Percentiles rank a stretch among this genome's conserved stretches.
Evolutionary conservation across 352 stramenopile species (phyloP).

Genomic region (Phytophthora ohioensis): DNA sequence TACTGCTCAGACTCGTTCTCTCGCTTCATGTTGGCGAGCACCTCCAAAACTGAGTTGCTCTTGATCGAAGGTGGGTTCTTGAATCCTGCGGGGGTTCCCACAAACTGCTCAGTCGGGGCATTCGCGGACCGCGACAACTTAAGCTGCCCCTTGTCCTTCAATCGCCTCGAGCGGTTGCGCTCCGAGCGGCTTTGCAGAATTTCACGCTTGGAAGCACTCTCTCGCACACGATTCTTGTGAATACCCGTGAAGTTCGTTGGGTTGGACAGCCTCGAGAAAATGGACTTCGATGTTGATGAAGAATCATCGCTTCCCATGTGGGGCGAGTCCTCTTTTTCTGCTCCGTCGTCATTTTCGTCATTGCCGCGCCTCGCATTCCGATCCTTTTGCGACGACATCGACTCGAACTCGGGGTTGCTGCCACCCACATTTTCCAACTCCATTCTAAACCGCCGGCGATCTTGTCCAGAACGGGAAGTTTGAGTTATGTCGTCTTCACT

Average conservation of each 20-base stretch:
- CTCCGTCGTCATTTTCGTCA: slow-evolving; percentile 52
- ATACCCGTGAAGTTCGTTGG: slow-evolving; percentile 91
- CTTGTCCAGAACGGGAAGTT: slow-evolving; percentile 32
- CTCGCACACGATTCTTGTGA: slow-evolving; percentile 86
- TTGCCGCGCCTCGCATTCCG: slow-evolving; percentile 47
- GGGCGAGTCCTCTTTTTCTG: slow-evolving; percentile 53
- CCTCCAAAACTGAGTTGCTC: slow-evolving; percentile 77
- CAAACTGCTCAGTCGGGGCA: slow-evolving; percentile 67
- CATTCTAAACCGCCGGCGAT: slow-evolving; percentile 63
- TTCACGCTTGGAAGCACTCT: slow-evolving; percentile 85
- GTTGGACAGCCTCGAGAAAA: slow-evolving; percentile 89
- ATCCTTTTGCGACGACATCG: slow-evolving; percentile 47
- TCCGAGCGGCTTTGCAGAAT: slow-evolving; percentile 79
- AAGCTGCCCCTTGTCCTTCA: slow-evolving; percentile 72
- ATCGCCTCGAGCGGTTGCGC: slow-evolving; percentile 72
- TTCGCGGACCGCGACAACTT: slow-evolving; percentile 51
- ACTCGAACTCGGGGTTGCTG: slow-evolving; percentile 50
- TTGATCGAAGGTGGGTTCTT: slow-evolving; percentile 69
- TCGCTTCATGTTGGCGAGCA: slow-evolving; percentile 85
- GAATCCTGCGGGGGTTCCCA: slow-evolving; percentile 46
- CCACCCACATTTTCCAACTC: slow-evolving; percentile 56
- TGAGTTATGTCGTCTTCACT: slow-evolving; percentile 45
- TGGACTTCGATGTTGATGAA: slow-evolving; percentile 60
- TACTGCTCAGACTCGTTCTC: slow-evolving; percentile 78
- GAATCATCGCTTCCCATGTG: slow-evolving; percentile 76